Base-by-base conservation (phyloP, 2,329 filamentous ascomycete genomes). In the Paracoccidioides lutzii region DNA sequence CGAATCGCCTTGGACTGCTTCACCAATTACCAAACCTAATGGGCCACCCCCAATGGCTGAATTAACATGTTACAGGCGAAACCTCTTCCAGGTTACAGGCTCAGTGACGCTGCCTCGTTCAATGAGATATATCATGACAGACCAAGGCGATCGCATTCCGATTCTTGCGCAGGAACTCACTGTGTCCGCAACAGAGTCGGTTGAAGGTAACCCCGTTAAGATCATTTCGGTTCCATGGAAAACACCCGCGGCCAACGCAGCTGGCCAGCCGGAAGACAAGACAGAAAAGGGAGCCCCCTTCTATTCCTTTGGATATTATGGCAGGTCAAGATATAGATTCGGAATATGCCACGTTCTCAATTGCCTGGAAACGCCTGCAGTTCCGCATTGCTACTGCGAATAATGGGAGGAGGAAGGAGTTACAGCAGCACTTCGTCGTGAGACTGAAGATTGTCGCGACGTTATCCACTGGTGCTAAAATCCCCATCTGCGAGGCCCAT, bases 211-310 rank as follows among this genome's bases (percentile, higher is more conserved):
- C 63, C 76, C 87, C 0, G 89, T 96, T 45, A 91, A 94, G 64
- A 84, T 97, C 59, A 96, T 97, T 60, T 93, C 93, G 6, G 95
- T 97, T 58, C 91, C 91, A 0, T 97, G 91, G 91, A 97, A 97
- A 76, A 96, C 90, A 1, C 90, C 90, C 1, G 88, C 87, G 33
- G 88, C 87, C 52, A 88, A 85, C 71, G 82, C 84, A 3, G 79
- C 82, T n/a, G 81, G 85, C 60, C 53, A 61, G 53, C 44, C 65
- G 43, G 77, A 82, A 62, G 79, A 83, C 60, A 85, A 84, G 67
- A 74, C 76, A 0, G 91, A 97, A 67, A 90, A 91, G 66, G 66
- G 91, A 97, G 68, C 91, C 91, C 4, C 82, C 87, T 0, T 81
- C 88, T 0, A 83, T 95, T 57, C 88, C 88, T 0, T 73, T 96